Conservation (phyloP, 768 basidiomycete genomes). For the Asterophora lycoperdoides region DNA sequence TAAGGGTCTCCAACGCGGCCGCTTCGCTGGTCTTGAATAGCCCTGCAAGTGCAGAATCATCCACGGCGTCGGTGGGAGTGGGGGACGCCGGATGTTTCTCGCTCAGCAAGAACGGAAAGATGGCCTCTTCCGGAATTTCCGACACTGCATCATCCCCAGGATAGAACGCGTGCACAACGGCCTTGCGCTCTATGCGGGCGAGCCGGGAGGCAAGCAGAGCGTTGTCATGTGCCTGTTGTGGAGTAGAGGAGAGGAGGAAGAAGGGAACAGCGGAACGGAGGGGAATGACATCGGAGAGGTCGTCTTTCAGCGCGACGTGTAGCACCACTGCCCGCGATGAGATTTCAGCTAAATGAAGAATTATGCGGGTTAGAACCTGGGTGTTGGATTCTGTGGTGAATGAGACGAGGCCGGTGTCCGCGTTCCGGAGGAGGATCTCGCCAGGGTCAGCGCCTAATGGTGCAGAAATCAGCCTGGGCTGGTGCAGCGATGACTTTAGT, state of each 20-base stretch:
- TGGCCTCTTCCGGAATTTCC: constrained; percentile 54
- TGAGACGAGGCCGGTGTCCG: constrained; percentile 46
- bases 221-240: constrained; percentile 86
- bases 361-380: constrained; percentile 52
- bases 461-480: constrained; percentile 43
- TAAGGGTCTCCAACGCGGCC: constrained; percentile 60
- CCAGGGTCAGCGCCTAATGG: constrained; percentile 67
- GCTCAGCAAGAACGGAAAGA: constrained; percentile 57
- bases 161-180: constrained; percentile 86
- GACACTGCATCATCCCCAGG: constrained; percentile 32
- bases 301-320: constrained; percentile 60
- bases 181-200: constrained; percentile 62
- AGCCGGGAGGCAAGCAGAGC: constrained; percentile 82
- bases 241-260: constrained; percentile 71
- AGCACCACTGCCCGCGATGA: constrained; percentile 63
- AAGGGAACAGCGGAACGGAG: constrained; percentile 79
- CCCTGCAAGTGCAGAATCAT: constrained; percentile 22
- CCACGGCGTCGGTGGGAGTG: constrained; percentile 11
- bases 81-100: constrained; percentile 35
- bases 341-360: constrained; percentile 67
- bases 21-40: constrained; percentile 63
- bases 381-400: constrained; percentile 52
- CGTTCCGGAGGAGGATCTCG: constrained; percentile 48
- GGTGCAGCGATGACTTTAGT: constrained; percentile 32
- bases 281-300: constrained; percentile 70